These are phyloP conservation scores for Aspergillus conjunctus DNA, from an alignment of 495 filamentous ascomycete species.

Conservation along the genomic window DNA sequence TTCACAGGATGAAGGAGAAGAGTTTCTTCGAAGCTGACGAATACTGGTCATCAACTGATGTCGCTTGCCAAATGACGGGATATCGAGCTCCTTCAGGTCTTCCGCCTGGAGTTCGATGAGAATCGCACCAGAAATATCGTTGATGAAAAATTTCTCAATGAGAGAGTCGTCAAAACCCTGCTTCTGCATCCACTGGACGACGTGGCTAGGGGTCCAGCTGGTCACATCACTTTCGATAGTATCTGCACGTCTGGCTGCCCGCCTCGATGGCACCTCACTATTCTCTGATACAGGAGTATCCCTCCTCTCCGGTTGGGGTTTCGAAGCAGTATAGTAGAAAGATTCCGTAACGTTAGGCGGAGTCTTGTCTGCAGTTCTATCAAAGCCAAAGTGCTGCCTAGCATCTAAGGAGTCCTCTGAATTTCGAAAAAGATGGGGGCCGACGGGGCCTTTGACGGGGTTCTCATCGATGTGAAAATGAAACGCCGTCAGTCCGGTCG, in stretches of 20 bases:
- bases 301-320: constrained; percentile 39
- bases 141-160: constrained; percentile 80
- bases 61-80: constrained; percentile 89
- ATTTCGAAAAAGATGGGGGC: constrained; percentile 85
- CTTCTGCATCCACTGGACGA: constrained; percentile 77
- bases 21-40: constrained; percentile 11
- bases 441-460: constrained; percentile 62
- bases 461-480: constrained; percentile 49
- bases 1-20: constrained; percentile 13
- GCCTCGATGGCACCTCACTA: neutral
- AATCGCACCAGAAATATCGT: constrained; percentile 88
- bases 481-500: constrained; percentile 31
- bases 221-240: constrained; percentile 26
- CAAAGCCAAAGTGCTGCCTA: constrained; percentile 52
- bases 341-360: constrained; percentile 44
- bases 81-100: constrained; percentile 91
- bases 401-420: constrained; percentile 31
- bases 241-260: neutral
- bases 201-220: constrained; percentile 55
- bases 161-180: constrained; percentile 68
- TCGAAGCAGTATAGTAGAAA: constrained; percentile 12
- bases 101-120: constrained; percentile 85
- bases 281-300: constrained; percentile 28
- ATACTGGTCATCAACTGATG: constrained; percentile 69
- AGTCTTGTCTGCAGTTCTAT: constrained; percentile 65